Evolutionary conservation across 495 filamentous ascomycete species (phyloP).

Genomic region (Umbilicaria muhlenbergii): DNA sequence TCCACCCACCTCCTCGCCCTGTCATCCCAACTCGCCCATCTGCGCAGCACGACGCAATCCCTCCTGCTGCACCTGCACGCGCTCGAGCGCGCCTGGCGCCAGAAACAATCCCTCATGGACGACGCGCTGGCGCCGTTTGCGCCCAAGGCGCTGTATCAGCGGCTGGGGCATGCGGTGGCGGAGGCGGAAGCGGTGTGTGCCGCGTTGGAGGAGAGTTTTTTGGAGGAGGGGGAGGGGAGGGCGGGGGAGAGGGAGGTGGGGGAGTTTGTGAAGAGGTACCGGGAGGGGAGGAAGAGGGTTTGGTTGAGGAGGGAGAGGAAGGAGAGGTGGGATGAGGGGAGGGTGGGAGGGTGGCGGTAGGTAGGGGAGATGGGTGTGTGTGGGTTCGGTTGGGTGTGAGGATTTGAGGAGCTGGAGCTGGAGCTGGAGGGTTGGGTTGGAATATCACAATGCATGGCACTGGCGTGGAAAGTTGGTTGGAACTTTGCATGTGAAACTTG

Average conservation of each 20-base stretch:
- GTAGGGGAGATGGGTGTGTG: too few relatives aligned
- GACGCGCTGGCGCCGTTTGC: conserved; percentile 68
- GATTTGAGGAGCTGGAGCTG: neutral
- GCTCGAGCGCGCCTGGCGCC: conserved; percentile 78
- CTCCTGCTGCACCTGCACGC: conserved; percentile 71
- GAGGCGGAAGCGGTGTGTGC: conserved; percentile 74
- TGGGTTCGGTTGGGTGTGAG: neutral
- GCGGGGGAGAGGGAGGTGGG: conserved; percentile 23
- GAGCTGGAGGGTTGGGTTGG: neutral
- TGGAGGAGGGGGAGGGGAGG: conserved; percentile 21
- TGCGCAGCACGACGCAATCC: conserved; percentile 54
- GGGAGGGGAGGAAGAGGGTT: conserved; percentile 70
- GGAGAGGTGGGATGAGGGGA: conserved; percentile 86
- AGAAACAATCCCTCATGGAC: conserved; percentile 82
- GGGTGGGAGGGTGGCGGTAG: conserved; percentile 86
- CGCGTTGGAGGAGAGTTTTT: conserved; percentile 78
- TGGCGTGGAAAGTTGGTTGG: neutral
- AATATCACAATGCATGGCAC: too few relatives aligned
- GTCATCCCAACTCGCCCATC: conserved; percentile 41
- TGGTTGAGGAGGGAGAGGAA: conserved; percentile 62
- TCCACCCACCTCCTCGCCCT: conserved; percentile 43
- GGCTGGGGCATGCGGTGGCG: conserved; percentile 51
- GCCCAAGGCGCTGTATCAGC: conserved; percentile 67
- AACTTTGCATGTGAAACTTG: too few relatives aligned
- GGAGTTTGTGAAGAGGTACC: conserved; percentile 24